Evolutionary conservation across 208 protist species (phyloP).

Genomic region (Leishmania tropica): DNA sequence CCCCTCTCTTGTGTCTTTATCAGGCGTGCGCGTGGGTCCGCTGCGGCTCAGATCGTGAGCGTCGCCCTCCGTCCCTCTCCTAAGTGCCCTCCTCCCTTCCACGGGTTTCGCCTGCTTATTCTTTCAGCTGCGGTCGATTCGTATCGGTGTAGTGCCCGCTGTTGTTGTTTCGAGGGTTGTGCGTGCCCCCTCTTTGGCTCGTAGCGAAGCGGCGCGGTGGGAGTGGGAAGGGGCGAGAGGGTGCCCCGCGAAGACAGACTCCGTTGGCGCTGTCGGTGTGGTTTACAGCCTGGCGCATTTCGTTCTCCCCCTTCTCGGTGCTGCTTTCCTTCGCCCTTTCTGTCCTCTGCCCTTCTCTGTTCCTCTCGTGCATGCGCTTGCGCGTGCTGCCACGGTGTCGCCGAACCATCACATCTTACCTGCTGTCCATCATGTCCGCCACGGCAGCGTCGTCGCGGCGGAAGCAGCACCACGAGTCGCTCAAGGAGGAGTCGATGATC

Average conservation of each 20-base stretch:
- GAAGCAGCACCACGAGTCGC: background rate
- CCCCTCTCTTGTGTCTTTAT: background rate
- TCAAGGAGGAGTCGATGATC: constrained; percentile 14
- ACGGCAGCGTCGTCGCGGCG: background rate
- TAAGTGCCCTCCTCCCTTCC: background rate
- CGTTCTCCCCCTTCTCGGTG: too few relatives aligned
- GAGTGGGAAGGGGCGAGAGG: background rate
- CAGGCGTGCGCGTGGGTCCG: background rate
- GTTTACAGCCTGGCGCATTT: background rate
- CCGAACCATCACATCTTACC: background rate
- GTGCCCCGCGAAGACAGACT: background rate
- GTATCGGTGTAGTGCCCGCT: too few relatives aligned
- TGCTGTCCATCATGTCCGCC: background rate
- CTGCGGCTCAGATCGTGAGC: background rate
- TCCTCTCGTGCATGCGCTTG: background rate
- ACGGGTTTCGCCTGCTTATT: background rate
- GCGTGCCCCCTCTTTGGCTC: too few relatives aligned
- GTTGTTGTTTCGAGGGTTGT: background rate
- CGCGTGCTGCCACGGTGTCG: background rate
- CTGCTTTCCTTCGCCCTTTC: background rate
- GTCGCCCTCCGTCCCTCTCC: background rate
- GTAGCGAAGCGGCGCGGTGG: background rate
- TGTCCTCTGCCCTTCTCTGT: background rate
- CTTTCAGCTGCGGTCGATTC: background rate
- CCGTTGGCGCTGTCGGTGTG: background rate